Evolutionary conservation across 176 grass and related monocot genomes (phyloP).

Genomic region (Carex cristatella): DNA sequence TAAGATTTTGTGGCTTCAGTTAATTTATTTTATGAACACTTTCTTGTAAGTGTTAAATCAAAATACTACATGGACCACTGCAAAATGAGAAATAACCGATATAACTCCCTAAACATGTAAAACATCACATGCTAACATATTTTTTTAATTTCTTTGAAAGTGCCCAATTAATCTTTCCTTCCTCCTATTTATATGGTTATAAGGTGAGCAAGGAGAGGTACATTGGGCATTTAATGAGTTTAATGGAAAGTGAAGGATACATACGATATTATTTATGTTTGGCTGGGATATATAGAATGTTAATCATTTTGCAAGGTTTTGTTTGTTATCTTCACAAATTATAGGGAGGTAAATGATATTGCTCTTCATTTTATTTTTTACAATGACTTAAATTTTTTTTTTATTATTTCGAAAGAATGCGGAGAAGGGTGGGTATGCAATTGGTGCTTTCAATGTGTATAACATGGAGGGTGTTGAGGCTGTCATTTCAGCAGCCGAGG

Average conservation of each 20-base stretch:
- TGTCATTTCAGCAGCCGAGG: constrained; percentile 84
- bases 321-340: constrained; percentile 11
- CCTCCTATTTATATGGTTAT: neutral
- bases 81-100: neutral
- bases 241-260: neutral
- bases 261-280: neutral
- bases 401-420: constrained; percentile 50
- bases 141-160: neutral
- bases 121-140: neutral
- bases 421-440: constrained; percentile 76
- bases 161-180: neutral
- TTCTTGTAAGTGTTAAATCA: neutral
- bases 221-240: neutral
- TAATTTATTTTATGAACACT: neutral
- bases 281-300: neutral
- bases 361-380: neutral
- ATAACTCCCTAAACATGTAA: constrained; percentile 4
- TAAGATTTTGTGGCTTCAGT: constrained; percentile 34
- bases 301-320: neutral
- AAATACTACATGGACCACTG: neutral
- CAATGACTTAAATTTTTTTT: constrained; percentile 9
- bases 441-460: constrained; percentile 98
- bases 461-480: constrained; percentile 94
- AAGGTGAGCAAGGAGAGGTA: neutral
- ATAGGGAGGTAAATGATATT: neutral